Conservation (phyloP, 192 early-diverging fungal species). For the Helicostylum pulchrum region DNA sequence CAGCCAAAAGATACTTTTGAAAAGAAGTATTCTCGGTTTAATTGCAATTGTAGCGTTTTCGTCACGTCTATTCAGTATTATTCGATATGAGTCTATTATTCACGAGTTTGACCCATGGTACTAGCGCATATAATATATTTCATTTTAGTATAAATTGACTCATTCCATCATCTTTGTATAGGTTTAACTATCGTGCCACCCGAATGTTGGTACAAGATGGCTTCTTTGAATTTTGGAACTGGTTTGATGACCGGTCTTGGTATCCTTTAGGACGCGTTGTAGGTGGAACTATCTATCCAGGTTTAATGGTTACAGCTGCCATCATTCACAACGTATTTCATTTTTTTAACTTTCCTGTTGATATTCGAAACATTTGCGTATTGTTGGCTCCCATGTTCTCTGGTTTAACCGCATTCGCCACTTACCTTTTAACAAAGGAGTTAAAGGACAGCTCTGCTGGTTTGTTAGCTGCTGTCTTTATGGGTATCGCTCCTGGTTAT, state of each 20-base stretch:
- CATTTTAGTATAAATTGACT: too few relatives aligned
- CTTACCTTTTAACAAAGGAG: conserved; percentile 91
- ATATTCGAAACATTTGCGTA: conserved; percentile 98
- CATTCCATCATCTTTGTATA: conserved; percentile 9
- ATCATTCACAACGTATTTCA: conserved; percentile 93
- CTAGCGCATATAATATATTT: conserved; percentile 4
- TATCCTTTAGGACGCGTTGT: conserved; percentile 98
- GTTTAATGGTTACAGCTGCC: conserved; percentile 98
- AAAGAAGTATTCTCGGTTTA: conserved; percentile 83
- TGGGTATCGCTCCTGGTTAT: conserved; percentile 98
- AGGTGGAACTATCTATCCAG: conserved; percentile 99
- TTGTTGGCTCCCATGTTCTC: conserved; percentile 97
- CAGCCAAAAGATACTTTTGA: conserved; percentile 60
- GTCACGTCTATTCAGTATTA: conserved; percentile 93
- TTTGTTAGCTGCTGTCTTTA: conserved; percentile 95
- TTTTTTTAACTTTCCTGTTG: conserved; percentile 90
- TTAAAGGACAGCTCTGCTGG: conserved; percentile 91
- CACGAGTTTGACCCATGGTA: conserved; percentile 99
- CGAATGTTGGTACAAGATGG: conserved; percentile 88
- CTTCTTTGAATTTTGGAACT: conserved; percentile 99
- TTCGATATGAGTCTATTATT: conserved; percentile 98
- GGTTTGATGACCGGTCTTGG: conserved; percentile 99
- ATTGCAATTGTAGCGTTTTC: conserved; percentile 86
- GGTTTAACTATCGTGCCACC: conserved; percentile 98
- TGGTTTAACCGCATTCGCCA: conserved; percentile 91